These are phyloP conservation scores for Puccinia brachypodii DNA, from an alignment of 1,284 basidiomycete species.

Conservation along the genomic window DNA sequence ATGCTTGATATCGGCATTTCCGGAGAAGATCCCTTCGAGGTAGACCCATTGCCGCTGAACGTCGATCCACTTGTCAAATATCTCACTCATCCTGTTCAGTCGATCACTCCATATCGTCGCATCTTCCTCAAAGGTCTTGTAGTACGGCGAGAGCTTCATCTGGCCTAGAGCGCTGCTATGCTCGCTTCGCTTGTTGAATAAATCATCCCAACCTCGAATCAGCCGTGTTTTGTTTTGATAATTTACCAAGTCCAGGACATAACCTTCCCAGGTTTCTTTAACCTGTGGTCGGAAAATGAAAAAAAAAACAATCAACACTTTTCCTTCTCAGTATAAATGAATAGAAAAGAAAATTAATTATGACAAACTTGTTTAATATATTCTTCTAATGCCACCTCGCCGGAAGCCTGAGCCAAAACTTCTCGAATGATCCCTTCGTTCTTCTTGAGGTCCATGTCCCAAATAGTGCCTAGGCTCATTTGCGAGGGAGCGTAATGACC, in stretches of 20 bases:
- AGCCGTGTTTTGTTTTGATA: slow-evolving; percentile 98
- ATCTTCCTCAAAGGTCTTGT: slow-evolving; percentile 66
- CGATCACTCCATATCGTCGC: slow-evolving; percentile 63
- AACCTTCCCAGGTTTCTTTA: slow-evolving; percentile 94
- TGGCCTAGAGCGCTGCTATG: slow-evolving; percentile 92
- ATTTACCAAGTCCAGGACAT: slow-evolving; percentile 92
- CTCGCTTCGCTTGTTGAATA: slow-evolving; percentile 94
- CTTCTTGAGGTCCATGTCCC: slow-evolving; percentile 91
- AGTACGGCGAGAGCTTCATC: slow-evolving; percentile 96
- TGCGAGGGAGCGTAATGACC: slow-evolving; percentile 61
- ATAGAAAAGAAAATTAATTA: slow-evolving; percentile 54
- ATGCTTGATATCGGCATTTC: slow-evolving; percentile 97
- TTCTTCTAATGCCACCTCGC: slow-evolving; percentile 66
- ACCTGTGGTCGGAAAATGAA: slow-evolving; percentile 64
- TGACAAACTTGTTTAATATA: slow-evolving; percentile 62
- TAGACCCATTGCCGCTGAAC: slow-evolving; percentile 99
- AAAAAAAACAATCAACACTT: not conserved
- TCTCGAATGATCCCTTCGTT: slow-evolving; percentile 90
- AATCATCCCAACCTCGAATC: slow-evolving; percentile 95
- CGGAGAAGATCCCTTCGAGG: slow-evolving; percentile 98
- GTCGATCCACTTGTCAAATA: slow-evolving; percentile 99
- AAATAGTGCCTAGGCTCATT: slow-evolving; percentile 94
- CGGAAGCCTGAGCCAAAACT: slow-evolving; percentile 94
- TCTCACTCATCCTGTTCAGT: slow-evolving; percentile 86
- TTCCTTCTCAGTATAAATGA: not conserved